Evolutionary conservation across 2,329 filamentous ascomycete species (phyloP).

Genomic region (Xylariaceae sp.): DNA sequence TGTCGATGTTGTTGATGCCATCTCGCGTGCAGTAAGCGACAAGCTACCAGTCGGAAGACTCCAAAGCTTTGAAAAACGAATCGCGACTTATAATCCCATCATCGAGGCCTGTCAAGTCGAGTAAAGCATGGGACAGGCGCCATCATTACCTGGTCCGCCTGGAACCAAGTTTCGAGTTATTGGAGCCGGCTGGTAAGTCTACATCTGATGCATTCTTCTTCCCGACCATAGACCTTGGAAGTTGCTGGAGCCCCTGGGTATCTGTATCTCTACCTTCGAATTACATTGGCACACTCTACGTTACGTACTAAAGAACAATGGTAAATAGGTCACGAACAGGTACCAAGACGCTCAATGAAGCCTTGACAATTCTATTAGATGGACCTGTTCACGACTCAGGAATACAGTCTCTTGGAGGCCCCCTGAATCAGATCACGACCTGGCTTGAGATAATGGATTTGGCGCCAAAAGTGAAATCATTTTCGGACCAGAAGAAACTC

Average conservation of each 20-base stretch:
- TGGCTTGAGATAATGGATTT: conserved; percentile 36
- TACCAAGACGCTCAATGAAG: conserved; percentile 38
- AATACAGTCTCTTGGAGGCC: conserved; percentile 36
- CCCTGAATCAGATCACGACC: conserved; percentile 33
- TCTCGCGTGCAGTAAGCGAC: conserved; percentile 4
- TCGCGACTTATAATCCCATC: conserved; percentile 10
- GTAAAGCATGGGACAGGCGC: conserved; percentile 32
- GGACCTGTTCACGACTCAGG: conserved; percentile 37
- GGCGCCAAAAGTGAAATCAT: conserved; percentile 27
- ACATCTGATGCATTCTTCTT: conserved; percentile 3
- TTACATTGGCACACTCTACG: background rate
- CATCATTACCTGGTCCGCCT: conserved; percentile 31
- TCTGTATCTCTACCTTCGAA: background rate
- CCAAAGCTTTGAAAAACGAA: conserved; percentile 12
- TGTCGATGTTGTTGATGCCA: conserved; percentile 5
- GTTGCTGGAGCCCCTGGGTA: conserved; percentile 2
- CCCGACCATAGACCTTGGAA: conserved; percentile 5
- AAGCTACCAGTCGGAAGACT: background rate
- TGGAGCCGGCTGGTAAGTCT: conserved; percentile 35
- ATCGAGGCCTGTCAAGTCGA: background rate
- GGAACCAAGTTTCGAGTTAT: conserved; percentile 36
- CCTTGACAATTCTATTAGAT: conserved; percentile 34
- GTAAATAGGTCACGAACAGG: conserved; percentile 35
- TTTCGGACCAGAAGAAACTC: conserved; percentile 33
- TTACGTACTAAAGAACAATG: conserved; percentile 13